phyloP scores from a whole-genome alignment of 2,329 filamentous ascomycete genomes.

The Botryosphaeria dothidea region DNA sequence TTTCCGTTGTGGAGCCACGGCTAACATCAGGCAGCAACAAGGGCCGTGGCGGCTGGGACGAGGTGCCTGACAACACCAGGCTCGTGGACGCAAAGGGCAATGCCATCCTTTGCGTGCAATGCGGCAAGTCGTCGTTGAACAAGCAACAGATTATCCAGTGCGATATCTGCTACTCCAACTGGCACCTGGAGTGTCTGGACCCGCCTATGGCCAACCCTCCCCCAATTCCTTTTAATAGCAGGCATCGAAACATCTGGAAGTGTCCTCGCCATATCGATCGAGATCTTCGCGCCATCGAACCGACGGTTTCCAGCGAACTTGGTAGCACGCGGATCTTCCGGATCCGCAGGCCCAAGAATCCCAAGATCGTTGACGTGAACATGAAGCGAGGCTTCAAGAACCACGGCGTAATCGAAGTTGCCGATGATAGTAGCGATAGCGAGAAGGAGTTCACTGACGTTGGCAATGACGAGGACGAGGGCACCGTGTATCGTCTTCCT shows the following conservation, averaged over 20 bases:
- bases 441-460: slow-evolving; percentile 46
- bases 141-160: slow-evolving; percentile 80
- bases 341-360: slow-evolving; percentile 52
- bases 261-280: slow-evolving; percentile 87
- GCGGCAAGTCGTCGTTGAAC: slow-evolving; percentile 64
- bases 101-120: slow-evolving; percentile 74
- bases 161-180: slow-evolving; percentile 77
- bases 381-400: slow-evolving; percentile 62
- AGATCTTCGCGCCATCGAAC: slow-evolving; percentile 60
- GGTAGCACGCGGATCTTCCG: slow-evolving; percentile 26
- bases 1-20: slow-evolving; percentile 16
- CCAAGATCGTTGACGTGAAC: slow-evolving; percentile 48
- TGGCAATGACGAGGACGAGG: slow-evolving; percentile 40
- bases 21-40: slow-evolving; percentile 37
- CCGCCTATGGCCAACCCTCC: slow-evolving; percentile 81
- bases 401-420: slow-evolving; percentile 50
- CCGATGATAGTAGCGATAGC: slow-evolving; percentile 44
- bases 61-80: slow-evolving; percentile 54
- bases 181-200: slow-evolving; percentile 91
- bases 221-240: slow-evolving; percentile 49
- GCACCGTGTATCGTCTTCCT: slow-evolving; percentile 46
- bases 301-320: slow-evolving; percentile 23
- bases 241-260: slow-evolving; percentile 72
- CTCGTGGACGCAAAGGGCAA: slow-evolving; percentile 72
- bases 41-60: slow-evolving; percentile 42